phyloP scores from a whole-genome alignment of 345 rosid species.

The Durio zibethinus region DNA sequence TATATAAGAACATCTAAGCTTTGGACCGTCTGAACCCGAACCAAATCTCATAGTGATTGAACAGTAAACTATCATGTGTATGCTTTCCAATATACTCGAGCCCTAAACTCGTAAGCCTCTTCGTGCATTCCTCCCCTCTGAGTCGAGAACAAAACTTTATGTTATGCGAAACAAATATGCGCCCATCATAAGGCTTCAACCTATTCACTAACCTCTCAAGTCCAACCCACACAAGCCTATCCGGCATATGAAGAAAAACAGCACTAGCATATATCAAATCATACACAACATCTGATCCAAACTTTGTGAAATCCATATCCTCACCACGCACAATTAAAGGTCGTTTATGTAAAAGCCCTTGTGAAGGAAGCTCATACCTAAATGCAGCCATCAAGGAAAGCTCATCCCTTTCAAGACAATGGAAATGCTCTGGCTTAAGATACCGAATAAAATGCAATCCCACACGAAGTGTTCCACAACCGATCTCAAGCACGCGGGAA shows the following conservation, averaged over 20 bases:
- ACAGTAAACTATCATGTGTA: slow-evolving; percentile 84
- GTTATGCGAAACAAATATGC: slow-evolving; percentile 89
- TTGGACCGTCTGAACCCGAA: slow-evolving; percentile 63
- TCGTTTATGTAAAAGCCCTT: slow-evolving; percentile 78
- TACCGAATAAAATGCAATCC: slow-evolving; percentile 89
- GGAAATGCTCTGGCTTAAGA: slow-evolving; percentile 59
- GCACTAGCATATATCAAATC: slow-evolving; percentile 95
- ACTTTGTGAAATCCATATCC: slow-evolving; percentile 84
- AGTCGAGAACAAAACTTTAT: slow-evolving; percentile 84
- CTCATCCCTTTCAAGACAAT: slow-evolving; percentile 92
- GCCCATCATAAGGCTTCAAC: slow-evolving; percentile 75
- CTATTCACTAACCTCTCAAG: slow-evolving; percentile 64
- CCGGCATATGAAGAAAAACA: slow-evolving; percentile 97
- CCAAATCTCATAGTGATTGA: slow-evolving; percentile 96
- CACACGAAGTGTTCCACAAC: slow-evolving; percentile 93
- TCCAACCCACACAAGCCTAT: slow-evolving; percentile 90
- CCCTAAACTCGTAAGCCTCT: slow-evolving; percentile 70
- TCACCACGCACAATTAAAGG: slow-evolving; percentile 83
- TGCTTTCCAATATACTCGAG: slow-evolving; percentile 73
- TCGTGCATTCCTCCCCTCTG: slow-evolving; percentile 71
- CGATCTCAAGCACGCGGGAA: slow-evolving; percentile 81
- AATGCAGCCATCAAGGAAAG: slow-evolving; percentile 96
- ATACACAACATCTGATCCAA: slow-evolving; percentile 55
- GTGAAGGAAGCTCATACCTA: slow-evolving; percentile 92
- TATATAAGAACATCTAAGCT: slow-evolving; percentile 28